Conservation (phyloP, 2,329 filamentous ascomycete genomes). For the Trichoderma pleuroti region DNA sequence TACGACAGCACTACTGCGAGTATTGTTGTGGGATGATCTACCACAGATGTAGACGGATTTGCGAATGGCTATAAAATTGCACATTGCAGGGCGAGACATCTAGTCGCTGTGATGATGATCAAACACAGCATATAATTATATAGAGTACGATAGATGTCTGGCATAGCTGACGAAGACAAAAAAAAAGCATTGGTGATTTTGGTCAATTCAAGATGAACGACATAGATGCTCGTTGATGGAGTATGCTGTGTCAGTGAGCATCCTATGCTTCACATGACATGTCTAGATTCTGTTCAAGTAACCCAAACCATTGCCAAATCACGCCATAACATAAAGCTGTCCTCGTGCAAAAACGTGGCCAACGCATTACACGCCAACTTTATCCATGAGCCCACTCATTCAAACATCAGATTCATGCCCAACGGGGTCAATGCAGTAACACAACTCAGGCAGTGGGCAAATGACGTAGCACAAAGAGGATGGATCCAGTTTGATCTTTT, state of each 20-base stretch:
- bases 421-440: constrained; percentile 13
- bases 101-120: background rate
- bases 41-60: constrained; percentile 2
- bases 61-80: background rate
- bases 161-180: background rate
- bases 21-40: background rate
- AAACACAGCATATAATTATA: background rate
- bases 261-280: background rate
- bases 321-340: background rate
- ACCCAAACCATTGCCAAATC: background rate
- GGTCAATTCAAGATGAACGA: background rate
- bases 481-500: background rate
- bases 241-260: background rate
- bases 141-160: background rate
- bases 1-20: background rate
- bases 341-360: background rate
- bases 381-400: background rate
- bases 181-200: background rate
- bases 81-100: background rate
- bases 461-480: background rate
- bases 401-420: constrained; percentile 10
- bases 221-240: background rate
- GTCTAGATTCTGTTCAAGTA: background rate
- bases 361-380: background rate
- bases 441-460: background rate